Evolutionary conservation across 768 basidiomycete genomes (phyloP), one percentile per base, ranked within the genome.

Genomic region (Paxillus ammoniavirescens): DNA sequence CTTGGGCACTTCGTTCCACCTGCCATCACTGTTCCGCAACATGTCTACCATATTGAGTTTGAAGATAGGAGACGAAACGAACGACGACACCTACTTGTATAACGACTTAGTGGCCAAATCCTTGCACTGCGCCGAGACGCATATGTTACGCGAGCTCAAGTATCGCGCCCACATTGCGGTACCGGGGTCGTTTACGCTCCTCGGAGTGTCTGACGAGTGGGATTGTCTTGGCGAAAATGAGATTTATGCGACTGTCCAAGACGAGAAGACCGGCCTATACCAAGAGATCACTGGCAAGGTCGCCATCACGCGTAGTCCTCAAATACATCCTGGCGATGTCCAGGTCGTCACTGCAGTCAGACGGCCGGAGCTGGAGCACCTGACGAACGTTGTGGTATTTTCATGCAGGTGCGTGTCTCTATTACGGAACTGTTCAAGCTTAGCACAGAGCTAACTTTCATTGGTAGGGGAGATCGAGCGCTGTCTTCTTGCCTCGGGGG

Each of bases 141-240:
- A 81, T 55, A 70, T 77, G 9, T 65, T 83, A 30, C 73, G 82
- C 6, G 75, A 78, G 46, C 68, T 83, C 62, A 82, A 82, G 60
- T 75, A 76, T 54, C 73, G 75, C 12, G 81, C 74, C 2, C 76
- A 76, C 38, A 82, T 83, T 31, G 72, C 71, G 1, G 73, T 83
- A 5, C 78, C 80, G 0, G 74, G 68, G 7, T 77, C 74, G 31
- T 77, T 65, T 42, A 82, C 81, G 0, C 66, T 83, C 2, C 75
- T 82, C 26, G 82, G 82, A 0, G 78, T 83, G 14, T 74, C 75
- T 7, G 82, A 83, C 56, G 77, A 79, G 40, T 75, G 75, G 72
- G 68, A 70, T 18, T 77, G 75, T 54, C 63, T 82, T 7, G 57
- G 55, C 2, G 75, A 77, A 54, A 75, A 77, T 5, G 74, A 81